These are phyloP conservation scores for Chytridium lagenaria DNA, from an alignment of 371 early-diverging fungal genomes.

Conservation along the genomic window DNA sequence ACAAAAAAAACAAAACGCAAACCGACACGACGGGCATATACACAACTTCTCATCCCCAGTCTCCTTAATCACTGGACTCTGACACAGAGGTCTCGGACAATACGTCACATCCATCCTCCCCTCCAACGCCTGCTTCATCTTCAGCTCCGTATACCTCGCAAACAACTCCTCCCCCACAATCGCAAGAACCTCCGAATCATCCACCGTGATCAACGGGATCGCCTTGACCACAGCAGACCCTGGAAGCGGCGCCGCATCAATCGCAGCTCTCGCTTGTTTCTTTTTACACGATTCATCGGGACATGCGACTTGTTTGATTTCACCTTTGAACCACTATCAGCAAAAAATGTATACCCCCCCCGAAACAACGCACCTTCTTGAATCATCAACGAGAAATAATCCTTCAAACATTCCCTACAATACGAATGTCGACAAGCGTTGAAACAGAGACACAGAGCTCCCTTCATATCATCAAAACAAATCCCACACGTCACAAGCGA, in stretches of 20 bases:
- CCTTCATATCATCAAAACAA: constrained; percentile 48
- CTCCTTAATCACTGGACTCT: constrained; percentile 37
- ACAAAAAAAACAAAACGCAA: constrained; percentile 52
- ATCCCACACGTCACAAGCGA: constrained; percentile 45
- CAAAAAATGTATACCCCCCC: background rate
- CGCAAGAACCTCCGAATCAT: constrained; percentile 6
- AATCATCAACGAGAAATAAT: constrained; percentile 49
- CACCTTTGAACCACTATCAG: background rate
- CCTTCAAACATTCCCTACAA: constrained; percentile 46
- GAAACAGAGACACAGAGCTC: constrained; percentile 41
- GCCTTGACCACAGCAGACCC: background rate
- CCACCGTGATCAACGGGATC: background rate
- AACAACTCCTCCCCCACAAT: constrained; percentile 31
- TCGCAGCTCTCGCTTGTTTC: background rate
- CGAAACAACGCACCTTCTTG: constrained; percentile 37
- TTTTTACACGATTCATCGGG: constrained; percentile 47
- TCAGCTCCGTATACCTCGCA: constrained; percentile 24
- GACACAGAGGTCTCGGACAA: constrained; percentile 51
- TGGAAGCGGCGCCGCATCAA: background rate
- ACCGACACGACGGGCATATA: constrained; percentile 48
- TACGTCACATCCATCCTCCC: constrained; percentile 41
- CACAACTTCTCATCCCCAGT: constrained; percentile 43
- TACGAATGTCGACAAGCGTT: constrained; percentile 49
- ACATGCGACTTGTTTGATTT: constrained; percentile 39
- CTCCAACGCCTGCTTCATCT: constrained; percentile 36